Percentiles rank a stretch among this genome's conserved stretches.
Evolutionary conservation across 192 early-diverging fungal species (phyloP).

Genomic region (Chytriomyces confervae): DNA sequence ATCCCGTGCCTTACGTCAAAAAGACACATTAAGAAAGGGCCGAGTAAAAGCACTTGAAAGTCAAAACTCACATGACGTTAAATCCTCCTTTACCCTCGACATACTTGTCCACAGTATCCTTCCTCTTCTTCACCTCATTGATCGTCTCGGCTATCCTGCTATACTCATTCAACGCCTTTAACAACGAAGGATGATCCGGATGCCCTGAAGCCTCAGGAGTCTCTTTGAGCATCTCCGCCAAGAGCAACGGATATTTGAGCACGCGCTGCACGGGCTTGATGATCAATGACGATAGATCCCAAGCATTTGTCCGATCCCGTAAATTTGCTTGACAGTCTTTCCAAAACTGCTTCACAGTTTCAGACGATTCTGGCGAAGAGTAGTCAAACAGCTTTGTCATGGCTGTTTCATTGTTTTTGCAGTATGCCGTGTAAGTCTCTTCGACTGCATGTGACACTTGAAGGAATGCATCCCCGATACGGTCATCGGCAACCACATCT

Average conservation of each 20-base stretch:
- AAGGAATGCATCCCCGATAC: constrained; percentile 61
- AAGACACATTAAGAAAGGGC: constrained; percentile 4
- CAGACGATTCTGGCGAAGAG: constrained; percentile 42
- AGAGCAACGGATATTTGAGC: constrained; percentile 92
- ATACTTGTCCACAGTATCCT: constrained; percentile 85
- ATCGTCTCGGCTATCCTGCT: constrained; percentile 73
- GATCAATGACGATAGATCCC: constrained; percentile 89
- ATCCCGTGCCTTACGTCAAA: constrained; percentile 68
- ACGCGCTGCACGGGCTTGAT: constrained; percentile 98
- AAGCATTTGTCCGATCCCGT: constrained; percentile 78
- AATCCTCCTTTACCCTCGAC: constrained; percentile 71
- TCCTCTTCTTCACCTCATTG: constrained; percentile 85
- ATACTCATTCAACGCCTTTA: constrained; percentile 44
- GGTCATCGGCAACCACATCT: constrained; percentile 49
- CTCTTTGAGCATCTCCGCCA: constrained; percentile 69
- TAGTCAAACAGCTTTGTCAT: constrained; percentile 69
- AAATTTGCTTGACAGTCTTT: constrained; percentile 67
- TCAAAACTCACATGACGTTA: constrained; percentile 67
- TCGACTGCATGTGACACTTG: constrained; percentile 53
- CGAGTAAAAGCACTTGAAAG: background rate
- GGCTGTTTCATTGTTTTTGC: constrained; percentile 76
- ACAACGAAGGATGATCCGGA: constrained; percentile 57
- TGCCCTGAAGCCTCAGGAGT: constrained; percentile 51
- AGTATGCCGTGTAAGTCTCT: constrained; percentile 72
- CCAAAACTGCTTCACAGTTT: constrained; percentile 52